These are phyloP conservation scores for Fremontodendron californicum DNA, from an alignment of 345 rosid species.

Conservation along the genomic window DNA sequence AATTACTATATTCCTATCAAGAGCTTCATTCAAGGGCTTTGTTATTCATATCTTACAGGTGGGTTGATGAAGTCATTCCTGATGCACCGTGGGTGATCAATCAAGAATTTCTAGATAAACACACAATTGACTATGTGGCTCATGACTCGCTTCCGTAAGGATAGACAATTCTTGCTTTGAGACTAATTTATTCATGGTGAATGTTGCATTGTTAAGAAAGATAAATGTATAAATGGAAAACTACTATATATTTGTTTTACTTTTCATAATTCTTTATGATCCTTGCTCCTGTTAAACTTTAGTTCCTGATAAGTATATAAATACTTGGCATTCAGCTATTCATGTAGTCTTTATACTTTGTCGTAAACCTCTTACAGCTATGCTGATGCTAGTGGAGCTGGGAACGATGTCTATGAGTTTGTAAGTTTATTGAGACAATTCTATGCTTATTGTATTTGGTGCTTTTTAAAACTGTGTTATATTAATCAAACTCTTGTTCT, in stretches of 20 bases:
- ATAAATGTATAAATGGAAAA: background rate
- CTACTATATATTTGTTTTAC: background rate
- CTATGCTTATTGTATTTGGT: slow-evolving; percentile 10
- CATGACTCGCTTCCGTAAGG: slow-evolving; percentile 90
- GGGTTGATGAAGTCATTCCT: slow-evolving; percentile 95
- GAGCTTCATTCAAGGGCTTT: background rate
- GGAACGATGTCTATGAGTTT: slow-evolving; percentile 86
- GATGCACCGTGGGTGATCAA: slow-evolving; percentile 89
- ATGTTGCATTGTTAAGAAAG: background rate
- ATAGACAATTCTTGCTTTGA: slow-evolving; percentile 1
- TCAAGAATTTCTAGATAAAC: slow-evolving; percentile 79
- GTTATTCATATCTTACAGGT: slow-evolving; percentile 33
- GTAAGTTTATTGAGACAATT: slow-evolving; percentile 42
- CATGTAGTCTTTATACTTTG: background rate
- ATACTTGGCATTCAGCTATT: background rate
- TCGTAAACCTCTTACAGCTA: slow-evolving; percentile 39
- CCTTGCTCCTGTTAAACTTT: background rate
- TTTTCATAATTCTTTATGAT: background rate
- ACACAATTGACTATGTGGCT: slow-evolving; percentile 74
- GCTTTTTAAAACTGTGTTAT: background rate
- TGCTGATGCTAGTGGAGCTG: slow-evolving; percentile 88
- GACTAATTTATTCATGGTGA: slow-evolving; percentile 1
- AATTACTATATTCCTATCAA: background rate
- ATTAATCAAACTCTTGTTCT: background rate
- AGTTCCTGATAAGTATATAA: background rate